Base-by-base conservation (phyloP, 192 early-diverging fungal species). In the Linderina pennispora region DNA sequence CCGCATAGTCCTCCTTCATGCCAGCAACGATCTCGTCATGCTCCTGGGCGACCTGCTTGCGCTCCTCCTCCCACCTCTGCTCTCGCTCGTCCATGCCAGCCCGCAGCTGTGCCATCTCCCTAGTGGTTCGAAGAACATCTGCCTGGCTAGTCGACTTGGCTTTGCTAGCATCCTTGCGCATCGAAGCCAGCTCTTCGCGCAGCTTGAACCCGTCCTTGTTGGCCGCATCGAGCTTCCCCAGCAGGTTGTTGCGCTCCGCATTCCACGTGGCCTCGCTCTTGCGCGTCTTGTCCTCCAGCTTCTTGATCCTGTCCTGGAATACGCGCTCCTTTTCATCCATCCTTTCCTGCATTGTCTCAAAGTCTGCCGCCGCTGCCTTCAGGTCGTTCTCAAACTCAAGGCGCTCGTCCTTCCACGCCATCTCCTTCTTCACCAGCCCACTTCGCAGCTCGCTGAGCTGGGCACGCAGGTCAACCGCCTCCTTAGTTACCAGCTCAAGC, bases 361-460 rank as follows among this genome's bases (percentile, higher is more conserved):
- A 71, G 44, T 71, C 67, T 0, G 50, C 44, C 8, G 60, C 67
- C 3, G 61, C 67, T 0, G 60, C 55, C 17, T 55, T 32, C 28
- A 71, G 45, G 32, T 71, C 59, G 36, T 55, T 40, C 16, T 63
- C 52, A 9, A 63, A 43, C 37, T 51, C 60, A 10, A 59, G 35
- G 19, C 51, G 50, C 13, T 37, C 46, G 56, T 71, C 56, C 44
- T 59, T 59, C 60, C 60, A 63, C 3, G 48, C 55, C 59, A 63
- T 63, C 19, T 71, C 60, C 43, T 63, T 63, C 18, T 58, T 54
- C 26, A 71, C 32, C 36, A 71, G 45, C 11, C 58, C 43, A 7
- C 67, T 56, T 35, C 67, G 67, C 48, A 71, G 39, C 56, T 71
- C 67, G 52, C 67, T 71, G 40, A 63, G 32, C 25, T 63, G 48